These are phyloP conservation scores for Penicillium herquei DNA, from an alignment of 495 filamentous ascomycete genomes.

Conservation along the genomic window DNA sequence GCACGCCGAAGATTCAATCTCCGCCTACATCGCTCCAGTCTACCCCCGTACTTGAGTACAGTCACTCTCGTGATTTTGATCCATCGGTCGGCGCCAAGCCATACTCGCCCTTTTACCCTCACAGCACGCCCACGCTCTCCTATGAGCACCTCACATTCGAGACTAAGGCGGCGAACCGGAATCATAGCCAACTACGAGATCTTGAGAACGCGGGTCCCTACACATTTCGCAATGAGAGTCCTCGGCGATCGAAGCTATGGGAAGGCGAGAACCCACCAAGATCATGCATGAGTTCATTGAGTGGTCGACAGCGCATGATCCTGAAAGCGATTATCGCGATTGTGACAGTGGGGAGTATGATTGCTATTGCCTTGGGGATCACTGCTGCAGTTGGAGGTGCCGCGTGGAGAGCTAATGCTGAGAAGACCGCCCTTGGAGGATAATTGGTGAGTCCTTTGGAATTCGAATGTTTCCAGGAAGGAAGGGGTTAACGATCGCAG, in stretches of 20 bases:
- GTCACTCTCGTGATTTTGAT: constrained; percentile 35
- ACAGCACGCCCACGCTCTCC: constrained; percentile 49
- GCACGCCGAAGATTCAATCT: constrained; percentile 13
- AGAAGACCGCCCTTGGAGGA: constrained; percentile 23
- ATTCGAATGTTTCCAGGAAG: not conserved
- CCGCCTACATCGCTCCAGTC: constrained; percentile 20
- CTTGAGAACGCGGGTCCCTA: constrained; percentile 30
- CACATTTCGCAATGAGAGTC: constrained; percentile 16
- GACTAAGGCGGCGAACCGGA: constrained; percentile 29
- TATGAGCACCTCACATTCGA: constrained; percentile 42
- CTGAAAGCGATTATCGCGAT: constrained; percentile 55
- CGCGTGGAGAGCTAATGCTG: constrained; percentile 46
- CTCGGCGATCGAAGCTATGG: constrained; percentile 44
- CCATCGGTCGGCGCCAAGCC: constrained; percentile 47
- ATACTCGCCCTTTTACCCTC: constrained; percentile 60
- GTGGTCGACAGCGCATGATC: constrained; percentile 47
- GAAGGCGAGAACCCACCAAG: constrained; percentile 30
- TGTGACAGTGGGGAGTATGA: constrained; percentile 55
- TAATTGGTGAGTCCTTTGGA: not conserved
- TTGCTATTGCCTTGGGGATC: constrained; percentile 63
- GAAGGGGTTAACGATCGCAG: not conserved
- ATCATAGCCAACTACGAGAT: constrained; percentile 23
- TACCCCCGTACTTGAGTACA: constrained; percentile 12
- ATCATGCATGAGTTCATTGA: constrained; percentile 40
- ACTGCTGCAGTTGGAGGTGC: constrained; percentile 59